phyloP scores from a whole-genome alignment of 1,284 basidiomycete species.

The Microbotryomycetes sp. region DNA sequence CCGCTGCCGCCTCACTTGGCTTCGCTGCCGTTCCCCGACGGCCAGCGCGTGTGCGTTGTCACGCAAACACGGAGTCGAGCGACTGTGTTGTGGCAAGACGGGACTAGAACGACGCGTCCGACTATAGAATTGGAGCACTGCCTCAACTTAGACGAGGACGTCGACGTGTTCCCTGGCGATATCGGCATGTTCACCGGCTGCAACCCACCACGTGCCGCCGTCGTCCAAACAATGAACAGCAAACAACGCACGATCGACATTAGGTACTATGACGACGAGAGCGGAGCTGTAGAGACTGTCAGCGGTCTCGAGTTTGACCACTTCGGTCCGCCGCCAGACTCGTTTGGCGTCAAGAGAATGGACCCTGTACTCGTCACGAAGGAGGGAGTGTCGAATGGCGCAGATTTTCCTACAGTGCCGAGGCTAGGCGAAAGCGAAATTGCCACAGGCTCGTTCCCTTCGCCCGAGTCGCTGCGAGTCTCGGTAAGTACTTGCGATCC shows the following conservation, averaged over 20 bases:
- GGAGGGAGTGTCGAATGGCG: slow-evolving; percentile 60
- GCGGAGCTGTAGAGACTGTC: slow-evolving; percentile 56
- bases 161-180: slow-evolving; percentile 58
- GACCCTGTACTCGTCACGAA: slow-evolving; percentile 74
- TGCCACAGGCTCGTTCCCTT: slow-evolving; percentile 60
- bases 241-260: slow-evolving; percentile 37
- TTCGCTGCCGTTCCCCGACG: slow-evolving; percentile 47
- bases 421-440: slow-evolving; percentile 68
- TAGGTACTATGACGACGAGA: slow-evolving; percentile 40
- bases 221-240: slow-evolving; percentile 55
- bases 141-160: slow-evolving; percentile 47
- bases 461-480: slow-evolving; percentile 42
- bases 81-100: slow-evolving; percentile 84
- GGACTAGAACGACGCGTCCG: slow-evolving; percentile 52
- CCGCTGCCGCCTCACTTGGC: too few relatives aligned
- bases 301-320: slow-evolving; percentile 70
- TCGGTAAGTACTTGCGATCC: slow-evolving; percentile 45
- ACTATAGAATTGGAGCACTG: slow-evolving; percentile 70
- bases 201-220: slow-evolving; percentile 56
- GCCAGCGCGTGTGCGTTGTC: slow-evolving; percentile 52
- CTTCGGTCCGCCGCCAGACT: slow-evolving; percentile 56
- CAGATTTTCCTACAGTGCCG: slow-evolving; percentile 57
- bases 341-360: slow-evolving; percentile 68
- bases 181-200: slow-evolving; percentile 79
- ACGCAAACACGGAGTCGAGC: slow-evolving; percentile 61